phyloP scores from a whole-genome alignment of 208 protist genomes.

The Trypanosoma vivax region DNA sequence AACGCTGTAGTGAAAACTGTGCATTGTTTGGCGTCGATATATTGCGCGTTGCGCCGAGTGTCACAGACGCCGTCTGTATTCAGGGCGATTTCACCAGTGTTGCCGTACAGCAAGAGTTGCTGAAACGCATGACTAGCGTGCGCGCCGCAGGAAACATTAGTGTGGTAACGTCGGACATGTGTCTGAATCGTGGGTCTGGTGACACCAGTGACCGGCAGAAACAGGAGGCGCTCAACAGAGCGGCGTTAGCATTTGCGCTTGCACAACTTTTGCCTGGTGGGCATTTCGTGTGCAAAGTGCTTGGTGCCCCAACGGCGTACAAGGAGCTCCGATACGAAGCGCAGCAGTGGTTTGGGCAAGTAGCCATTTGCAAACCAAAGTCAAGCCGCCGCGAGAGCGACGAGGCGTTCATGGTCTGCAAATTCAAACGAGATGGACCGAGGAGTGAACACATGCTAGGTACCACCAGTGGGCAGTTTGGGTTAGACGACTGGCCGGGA shows the following conservation, averaged over 20 bases:
- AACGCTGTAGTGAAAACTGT: constrained; percentile 55
- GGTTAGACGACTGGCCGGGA: constrained; percentile 69
- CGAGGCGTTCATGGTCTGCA: constrained; percentile 63
- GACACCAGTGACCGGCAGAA: constrained; percentile 62
- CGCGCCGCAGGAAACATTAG: constrained; percentile 26
- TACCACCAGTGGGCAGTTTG: constrained; percentile 22
- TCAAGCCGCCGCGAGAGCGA: constrained; percentile 65
- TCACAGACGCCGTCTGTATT: constrained; percentile 57
- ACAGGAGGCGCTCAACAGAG: constrained; percentile 38
- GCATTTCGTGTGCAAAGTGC: constrained; percentile 79
- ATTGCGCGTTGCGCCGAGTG: constrained; percentile 35
- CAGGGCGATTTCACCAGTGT: constrained; percentile 65
- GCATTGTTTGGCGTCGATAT: constrained; percentile 68
- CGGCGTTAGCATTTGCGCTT: constrained; percentile 40
- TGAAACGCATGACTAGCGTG: constrained; percentile 10
- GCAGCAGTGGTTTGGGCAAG: constrained; percentile 31
- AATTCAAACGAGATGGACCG: constrained; percentile 23
- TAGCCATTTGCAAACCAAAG: constrained; percentile 53
- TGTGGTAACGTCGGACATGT: constrained; percentile 83
- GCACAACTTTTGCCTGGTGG: constrained; percentile 45
- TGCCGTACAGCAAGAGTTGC: constrained; percentile 33
- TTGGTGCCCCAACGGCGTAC: constrained; percentile 47
- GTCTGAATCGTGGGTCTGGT: constrained; percentile 62
- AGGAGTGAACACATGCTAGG: constrained; percentile 15
- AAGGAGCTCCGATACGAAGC: constrained; percentile 31